A percentile compares a stretch with the other conserved stretches of the same genome.
These are phyloP conservation scores for Leccinum ochraceum DNA, from an alignment of 768 basidiomycete species.

Conservation along the genomic window DNA sequence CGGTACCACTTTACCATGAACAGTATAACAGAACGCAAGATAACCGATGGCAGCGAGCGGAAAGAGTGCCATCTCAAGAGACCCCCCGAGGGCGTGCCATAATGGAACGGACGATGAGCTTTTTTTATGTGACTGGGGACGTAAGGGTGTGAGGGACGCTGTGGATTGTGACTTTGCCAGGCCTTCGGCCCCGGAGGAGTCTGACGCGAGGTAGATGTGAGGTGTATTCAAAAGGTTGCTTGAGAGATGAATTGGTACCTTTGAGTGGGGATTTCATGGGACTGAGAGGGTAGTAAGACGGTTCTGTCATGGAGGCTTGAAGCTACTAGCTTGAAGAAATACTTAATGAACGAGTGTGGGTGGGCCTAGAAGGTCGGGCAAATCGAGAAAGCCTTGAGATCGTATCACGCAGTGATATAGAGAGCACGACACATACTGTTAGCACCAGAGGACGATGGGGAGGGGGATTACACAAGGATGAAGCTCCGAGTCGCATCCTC, in stretches of 20 bases:
- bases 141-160: conserved; percentile 8
- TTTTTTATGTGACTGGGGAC: conserved; percentile 3
- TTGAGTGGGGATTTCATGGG: conserved; percentile 6
- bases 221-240: neutral
- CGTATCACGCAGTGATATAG: neutral
- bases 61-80: conserved; percentile 22
- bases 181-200: neutral
- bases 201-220: neutral
- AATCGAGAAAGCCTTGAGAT: neutral
- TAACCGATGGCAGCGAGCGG: conserved; percentile 30
- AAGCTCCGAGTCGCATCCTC: neutral
- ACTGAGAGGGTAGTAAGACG: conserved; percentile 24
- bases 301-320: conserved; percentile 12
- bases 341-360: conserved; percentile 11
- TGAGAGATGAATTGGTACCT: neutral
- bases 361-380: neutral
- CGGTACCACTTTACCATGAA: conserved; percentile 25
- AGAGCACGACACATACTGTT: neutral
- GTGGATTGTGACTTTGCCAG: conserved; percentile 1
- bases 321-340: neutral
- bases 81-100: conserved; percentile 14
- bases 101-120: neutral
- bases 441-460: neutral
- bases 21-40: conserved; percentile 31
- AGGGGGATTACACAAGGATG: neutral